Evolutionary conservation across 352 stramenopile genomes (phyloP), one percentile per base, ranked within the genome.

Genomic region (Phytophthora fragariae): DNA sequence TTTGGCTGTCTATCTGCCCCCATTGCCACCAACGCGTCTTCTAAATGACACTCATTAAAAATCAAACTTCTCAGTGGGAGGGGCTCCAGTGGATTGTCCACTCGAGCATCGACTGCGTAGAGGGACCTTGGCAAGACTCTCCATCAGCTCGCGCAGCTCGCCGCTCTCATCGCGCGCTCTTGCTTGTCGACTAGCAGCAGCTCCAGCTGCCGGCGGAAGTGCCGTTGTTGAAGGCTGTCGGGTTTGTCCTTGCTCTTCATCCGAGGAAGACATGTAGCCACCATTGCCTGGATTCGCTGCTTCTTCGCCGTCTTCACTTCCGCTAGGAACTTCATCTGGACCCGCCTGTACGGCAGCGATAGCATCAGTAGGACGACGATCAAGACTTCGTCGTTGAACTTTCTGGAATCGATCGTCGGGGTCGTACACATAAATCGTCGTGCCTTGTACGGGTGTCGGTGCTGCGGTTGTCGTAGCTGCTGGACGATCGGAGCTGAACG

Each of bases 71-170:
- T 89, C 81, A 44, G 77, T 80, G 1, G 79, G 81, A 9, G 81
- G 81, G 15, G 81, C 81, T n/a, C 81, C 81, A 29, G 68, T 85
- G 17, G 82, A 89, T 58, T 89, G 82, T 0, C 82, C 82, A 56
- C 82, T 89, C 12, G 80, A 87, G 58, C 79, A 87, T 3, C 82
- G 82, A 50, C 78, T 86, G 54, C 82, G 82, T 49, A 81, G 56
- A 3, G 84, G 85, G 35, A 76, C 64, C 37, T 78, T 82, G 9
- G 69, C 75, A 9, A 93, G 58, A 1, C 81, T 75, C 63, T 92
- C 83, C 62, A 92, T 83, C 2, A 92, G 67, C 46, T 88, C 78
- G 14, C 85, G 86, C 54, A 89, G 72, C 58, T 91, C 85, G 5
- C 82, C 72, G n/a, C 76, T 86, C 55, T 92, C 84, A 31, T 90